These are phyloP conservation scores for Amphirosellinia nigrospora DNA, from an alignment of 495 filamentous ascomycete genomes.

Conservation along the genomic window DNA sequence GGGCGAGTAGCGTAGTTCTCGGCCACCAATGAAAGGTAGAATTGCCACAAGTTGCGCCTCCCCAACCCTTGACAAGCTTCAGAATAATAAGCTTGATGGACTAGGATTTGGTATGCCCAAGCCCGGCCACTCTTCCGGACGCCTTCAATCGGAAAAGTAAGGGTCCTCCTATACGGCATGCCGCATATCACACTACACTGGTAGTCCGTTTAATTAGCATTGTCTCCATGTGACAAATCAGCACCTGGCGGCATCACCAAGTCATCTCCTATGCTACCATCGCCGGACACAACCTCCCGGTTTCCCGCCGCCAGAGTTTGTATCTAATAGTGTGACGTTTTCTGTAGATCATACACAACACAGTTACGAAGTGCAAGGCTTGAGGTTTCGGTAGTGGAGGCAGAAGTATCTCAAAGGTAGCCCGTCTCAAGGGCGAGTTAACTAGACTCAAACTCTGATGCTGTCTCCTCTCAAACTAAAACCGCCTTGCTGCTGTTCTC, in stretches of 20 bases:
- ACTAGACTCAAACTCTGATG: slow-evolving; percentile 2
- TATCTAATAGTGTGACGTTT: background rate
- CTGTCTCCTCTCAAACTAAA: background rate
- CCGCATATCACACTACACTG: too few relatives aligned
- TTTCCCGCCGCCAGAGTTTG: background rate
- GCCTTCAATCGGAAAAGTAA: background rate
- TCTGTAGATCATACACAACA: slow-evolving; percentile 2
- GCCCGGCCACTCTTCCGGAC: background rate
- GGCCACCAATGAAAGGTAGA: background rate
- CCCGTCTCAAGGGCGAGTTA: background rate
- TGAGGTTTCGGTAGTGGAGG: background rate
- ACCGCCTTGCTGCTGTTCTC: background rate
- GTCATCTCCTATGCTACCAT: background rate
- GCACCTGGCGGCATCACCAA: background rate
- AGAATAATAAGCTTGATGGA: background rate
- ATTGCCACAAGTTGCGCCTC: background rate
- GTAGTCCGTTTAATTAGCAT: background rate
- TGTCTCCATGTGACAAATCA: background rate
- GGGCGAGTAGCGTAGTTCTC: background rate
- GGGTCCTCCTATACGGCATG: too few relatives aligned
- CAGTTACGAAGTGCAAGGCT: background rate
- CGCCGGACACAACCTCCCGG: background rate
- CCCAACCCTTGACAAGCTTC: background rate
- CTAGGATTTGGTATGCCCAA: background rate
- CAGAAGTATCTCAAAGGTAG: background rate